Percentiles rank a stretch among this genome's conserved stretches.
Conservation (phyloP, 2,329 filamentous ascomycete genomes). For the Penicillium sp. region DNA sequence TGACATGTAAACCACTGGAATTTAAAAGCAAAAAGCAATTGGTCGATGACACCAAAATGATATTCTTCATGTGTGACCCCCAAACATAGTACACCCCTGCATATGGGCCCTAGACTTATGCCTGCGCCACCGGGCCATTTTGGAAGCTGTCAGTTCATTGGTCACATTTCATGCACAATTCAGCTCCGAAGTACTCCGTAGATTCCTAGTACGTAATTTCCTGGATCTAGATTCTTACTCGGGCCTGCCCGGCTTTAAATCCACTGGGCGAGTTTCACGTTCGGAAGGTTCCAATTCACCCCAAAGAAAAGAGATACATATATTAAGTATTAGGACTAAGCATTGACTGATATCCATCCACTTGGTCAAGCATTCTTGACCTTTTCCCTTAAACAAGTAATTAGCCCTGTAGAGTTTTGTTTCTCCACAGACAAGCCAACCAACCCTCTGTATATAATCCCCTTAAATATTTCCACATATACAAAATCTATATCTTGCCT, state of each 20-base stretch:
- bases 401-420: not conserved
- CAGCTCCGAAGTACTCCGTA: not conserved
- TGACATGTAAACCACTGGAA: not conserved
- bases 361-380: not conserved
- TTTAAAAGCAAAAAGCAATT: not conserved
- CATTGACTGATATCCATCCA: not conserved
- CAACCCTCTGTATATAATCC: not conserved
- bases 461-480: not conserved
- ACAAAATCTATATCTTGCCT: not conserved
- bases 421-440: not conserved
- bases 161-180: no score
- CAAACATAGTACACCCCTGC: not conserved
- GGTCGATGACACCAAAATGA: not conserved
- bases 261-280: not conserved
- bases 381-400: not conserved
- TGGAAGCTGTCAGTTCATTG: not conserved
- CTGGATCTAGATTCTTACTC: not conserved
- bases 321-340: not conserved
- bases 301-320: not conserved
- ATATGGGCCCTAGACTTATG: not conserved
- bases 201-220: no score
- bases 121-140: not conserved
- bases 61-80: no score
- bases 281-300: not conserved
- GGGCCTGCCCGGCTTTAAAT: not conserved